phyloP scores from a whole-genome alignment of 768 basidiomycete genomes.

The Boletus rufocinnamomeus region DNA sequence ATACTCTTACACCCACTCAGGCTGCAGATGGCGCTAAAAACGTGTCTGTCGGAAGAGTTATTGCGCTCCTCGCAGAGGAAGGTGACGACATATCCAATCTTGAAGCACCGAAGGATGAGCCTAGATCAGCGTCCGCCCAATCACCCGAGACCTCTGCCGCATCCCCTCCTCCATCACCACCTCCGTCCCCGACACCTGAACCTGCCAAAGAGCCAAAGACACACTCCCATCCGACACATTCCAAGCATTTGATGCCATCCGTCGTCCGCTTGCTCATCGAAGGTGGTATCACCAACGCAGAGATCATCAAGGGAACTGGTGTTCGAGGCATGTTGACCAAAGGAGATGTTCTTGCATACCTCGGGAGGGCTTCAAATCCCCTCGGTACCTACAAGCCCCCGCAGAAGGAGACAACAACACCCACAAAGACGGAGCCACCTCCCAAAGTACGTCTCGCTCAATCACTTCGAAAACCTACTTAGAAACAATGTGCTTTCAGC shows the following conservation, averaged over 20 bases:
- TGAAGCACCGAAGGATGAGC: slow-evolving; percentile 53
- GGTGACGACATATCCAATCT: slow-evolving; percentile 93
- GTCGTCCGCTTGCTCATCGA: slow-evolving; percentile 79
- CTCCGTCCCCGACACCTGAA: slow-evolving; percentile 23
- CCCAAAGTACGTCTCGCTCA: slow-evolving; percentile 36
- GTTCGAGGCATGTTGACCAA: slow-evolving; percentile 94
- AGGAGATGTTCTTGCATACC: slow-evolving; percentile 86
- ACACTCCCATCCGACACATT: slow-evolving; percentile 46
- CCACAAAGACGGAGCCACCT: slow-evolving; percentile 38
- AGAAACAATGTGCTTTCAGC: slow-evolving; percentile 27
- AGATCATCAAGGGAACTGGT: slow-evolving; percentile 84
- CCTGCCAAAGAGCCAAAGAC: slow-evolving; percentile 33
- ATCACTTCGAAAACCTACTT: neutral
- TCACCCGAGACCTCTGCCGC: slow-evolving; percentile 27
- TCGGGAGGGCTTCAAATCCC: slow-evolving; percentile 81
- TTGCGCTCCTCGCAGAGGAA: slow-evolving; percentile 92
- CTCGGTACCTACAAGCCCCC: slow-evolving; percentile 69
- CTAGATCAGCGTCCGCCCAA: slow-evolving; percentile 17
- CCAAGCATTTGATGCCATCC: slow-evolving; percentile 85
- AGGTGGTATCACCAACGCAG: slow-evolving; percentile 52
- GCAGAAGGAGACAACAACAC: slow-evolving; percentile 27
- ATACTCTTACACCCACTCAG: slow-evolving; percentile 39
- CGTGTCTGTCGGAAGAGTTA: slow-evolving; percentile 83
- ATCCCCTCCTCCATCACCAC: slow-evolving; percentile 20
- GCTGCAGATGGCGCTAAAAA: slow-evolving; percentile 77